A percentile compares a stretch with the other conserved stretches of the same genome.
Conservation (phyloP, 768 basidiomycete genomes). For the Russula sp. region DNA sequence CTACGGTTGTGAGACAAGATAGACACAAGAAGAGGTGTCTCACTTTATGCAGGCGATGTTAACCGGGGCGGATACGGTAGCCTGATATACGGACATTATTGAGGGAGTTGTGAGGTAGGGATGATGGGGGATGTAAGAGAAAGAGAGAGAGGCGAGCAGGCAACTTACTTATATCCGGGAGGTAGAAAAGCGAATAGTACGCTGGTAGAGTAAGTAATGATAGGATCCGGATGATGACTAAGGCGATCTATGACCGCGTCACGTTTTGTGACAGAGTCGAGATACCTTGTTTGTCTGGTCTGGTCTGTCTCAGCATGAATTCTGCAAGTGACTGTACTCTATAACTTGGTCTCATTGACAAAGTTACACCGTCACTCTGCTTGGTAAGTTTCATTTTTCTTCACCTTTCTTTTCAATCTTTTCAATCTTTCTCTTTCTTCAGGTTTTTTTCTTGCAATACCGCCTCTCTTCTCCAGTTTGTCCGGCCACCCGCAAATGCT, state of each 20-base stretch:
- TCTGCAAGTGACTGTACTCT: background rate
- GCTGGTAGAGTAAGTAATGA: slow-evolving; percentile 3
- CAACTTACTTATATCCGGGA: slow-evolving; percentile 10
- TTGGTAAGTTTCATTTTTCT: background rate
- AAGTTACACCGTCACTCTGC: background rate
- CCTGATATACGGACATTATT: slow-evolving; percentile 63
- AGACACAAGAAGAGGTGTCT: slow-evolving; percentile 21
- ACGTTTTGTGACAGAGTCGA: background rate
- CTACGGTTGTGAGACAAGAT: slow-evolving; percentile 35
- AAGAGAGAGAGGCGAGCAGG: background rate
- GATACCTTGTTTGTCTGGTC: background rate
- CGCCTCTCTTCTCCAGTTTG: background rate
- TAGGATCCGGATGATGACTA: slow-evolving; percentile 9
- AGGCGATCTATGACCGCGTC: background rate
- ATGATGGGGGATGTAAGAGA: background rate
- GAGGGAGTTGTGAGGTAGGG: background rate
- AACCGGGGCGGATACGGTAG: slow-evolving; percentile 88
- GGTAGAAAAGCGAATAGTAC: slow-evolving; percentile 25
- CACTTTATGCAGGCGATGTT: slow-evolving; percentile 99
- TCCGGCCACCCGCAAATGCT: slow-evolving; percentile 35
- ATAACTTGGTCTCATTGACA: background rate
- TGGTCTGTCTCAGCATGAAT: no score
- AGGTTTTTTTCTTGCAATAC: slow-evolving; percentile 20
- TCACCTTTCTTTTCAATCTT: background rate
- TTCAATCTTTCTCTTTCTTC: background rate